phyloP scores from a whole-genome alignment of 352 stramenopile genomes.

The Lagenidium sp. region DNA sequence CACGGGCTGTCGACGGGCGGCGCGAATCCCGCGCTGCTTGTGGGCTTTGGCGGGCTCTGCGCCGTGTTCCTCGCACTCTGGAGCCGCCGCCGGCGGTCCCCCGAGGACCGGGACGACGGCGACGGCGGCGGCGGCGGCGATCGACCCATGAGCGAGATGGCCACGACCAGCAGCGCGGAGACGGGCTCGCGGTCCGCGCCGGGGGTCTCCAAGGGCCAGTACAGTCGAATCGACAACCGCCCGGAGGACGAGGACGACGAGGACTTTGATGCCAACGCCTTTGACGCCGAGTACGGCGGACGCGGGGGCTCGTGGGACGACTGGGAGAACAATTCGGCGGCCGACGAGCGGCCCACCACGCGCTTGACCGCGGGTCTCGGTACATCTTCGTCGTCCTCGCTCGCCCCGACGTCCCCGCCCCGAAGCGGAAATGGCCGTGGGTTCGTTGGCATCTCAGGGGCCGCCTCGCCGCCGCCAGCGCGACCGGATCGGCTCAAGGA shows the following conservation, averaged over 20 bases:
- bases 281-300: constrained; percentile 25
- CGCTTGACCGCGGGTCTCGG: constrained; percentile 12
- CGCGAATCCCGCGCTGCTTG: constrained; percentile 5
- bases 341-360: not conserved
- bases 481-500: constrained; percentile 19
- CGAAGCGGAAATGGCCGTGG: not conserved
- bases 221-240: constrained; percentile 55
- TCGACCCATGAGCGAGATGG: constrained; percentile 10
- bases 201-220: constrained; percentile 11
- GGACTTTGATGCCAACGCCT: constrained; percentile 5
- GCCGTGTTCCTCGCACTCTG: constrained; percentile 11
- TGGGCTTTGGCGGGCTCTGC: constrained; percentile 7
- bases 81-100: constrained; percentile 6
- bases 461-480: constrained; percentile 15
- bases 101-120: not conserved
- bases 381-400: constrained; percentile 16
- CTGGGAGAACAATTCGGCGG: constrained; percentile 29
- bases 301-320: constrained; percentile 61
- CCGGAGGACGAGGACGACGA: constrained; percentile 34
- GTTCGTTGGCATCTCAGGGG: constrained; percentile 1
- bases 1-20: not conserved
- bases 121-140: not conserved
- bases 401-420: constrained; percentile 7
- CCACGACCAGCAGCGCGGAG: constrained; percentile 9
- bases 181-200: not conserved